These are phyloP conservation scores for Pseudognaphalium luteoalbum DNA, from an alignment of 129 eudicot genomes.

Conservation along the genomic window DNA sequence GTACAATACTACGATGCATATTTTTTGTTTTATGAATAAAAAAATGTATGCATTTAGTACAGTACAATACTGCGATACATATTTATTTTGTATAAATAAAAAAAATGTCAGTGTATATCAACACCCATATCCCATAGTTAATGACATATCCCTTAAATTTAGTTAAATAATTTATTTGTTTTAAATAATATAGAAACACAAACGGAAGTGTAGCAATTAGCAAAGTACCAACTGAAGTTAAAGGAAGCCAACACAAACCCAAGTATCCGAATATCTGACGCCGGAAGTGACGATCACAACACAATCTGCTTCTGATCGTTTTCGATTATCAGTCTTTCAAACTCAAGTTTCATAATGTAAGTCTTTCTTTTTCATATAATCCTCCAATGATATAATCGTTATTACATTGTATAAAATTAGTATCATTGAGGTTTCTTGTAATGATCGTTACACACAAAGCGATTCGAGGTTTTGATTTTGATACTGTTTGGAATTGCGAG, in stretches of 20 bases:
- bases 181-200: no score
- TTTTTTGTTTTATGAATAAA: no score
- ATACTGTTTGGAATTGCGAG: neutral
- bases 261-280: no score
- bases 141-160: no score
- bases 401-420: neutral
- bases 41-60: no score
- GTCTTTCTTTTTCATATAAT: neutral
- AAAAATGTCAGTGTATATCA: no score
- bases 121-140: no score
- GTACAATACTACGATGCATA: no score
- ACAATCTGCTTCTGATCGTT: neutral
- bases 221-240: neutral
- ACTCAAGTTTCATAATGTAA: constrained; percentile 16
- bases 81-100: no score
- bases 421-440: constrained; percentile 9
- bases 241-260: neutral
- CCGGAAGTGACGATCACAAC: no score
- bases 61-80: no score
- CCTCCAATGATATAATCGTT: constrained; percentile 2
- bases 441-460: constrained; percentile 11
- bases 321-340: neutral
- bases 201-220: neutral
- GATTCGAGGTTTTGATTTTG: neutral
- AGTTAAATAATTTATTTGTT: no score